These are phyloP conservation scores for Solanum tacnaense DNA, from an alignment of 257 asterid species.

Conservation along the genomic window DNA sequence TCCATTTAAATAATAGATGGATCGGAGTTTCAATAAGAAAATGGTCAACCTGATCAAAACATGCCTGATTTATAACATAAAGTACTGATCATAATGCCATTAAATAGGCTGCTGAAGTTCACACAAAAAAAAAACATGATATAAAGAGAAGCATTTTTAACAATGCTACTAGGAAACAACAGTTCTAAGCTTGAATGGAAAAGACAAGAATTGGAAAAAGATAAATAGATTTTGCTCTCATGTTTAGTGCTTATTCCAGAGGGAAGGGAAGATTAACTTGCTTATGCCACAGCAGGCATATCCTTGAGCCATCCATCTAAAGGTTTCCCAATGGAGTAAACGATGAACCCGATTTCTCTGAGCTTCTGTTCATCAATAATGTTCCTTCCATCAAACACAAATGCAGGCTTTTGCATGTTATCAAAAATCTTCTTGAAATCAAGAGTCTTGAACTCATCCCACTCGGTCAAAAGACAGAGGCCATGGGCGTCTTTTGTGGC, in stretches of 20 bases:
- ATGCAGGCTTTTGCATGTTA: conserved; percentile 41
- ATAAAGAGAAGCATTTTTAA: background rate
- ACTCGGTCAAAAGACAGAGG: conserved; percentile 34
- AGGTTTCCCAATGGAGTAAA: conserved; percentile 27
- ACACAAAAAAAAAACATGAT: background rate
- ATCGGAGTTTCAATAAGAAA: background rate
- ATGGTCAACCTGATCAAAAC: background rate
- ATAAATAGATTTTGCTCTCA: background rate
- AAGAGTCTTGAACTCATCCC: conserved; percentile 34
- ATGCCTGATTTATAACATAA: background rate
- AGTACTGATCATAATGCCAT: background rate
- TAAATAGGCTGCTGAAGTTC: background rate
- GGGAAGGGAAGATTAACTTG: background rate
- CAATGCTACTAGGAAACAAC: background rate
- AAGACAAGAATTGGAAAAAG: background rate
- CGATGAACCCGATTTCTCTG: conserved; percentile 21
- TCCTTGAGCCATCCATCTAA: conserved; percentile 21
- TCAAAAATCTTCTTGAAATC: conserved; percentile 28
- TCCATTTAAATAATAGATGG: background rate
- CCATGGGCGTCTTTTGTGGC: conserved; percentile 35
- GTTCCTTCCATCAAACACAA: conserved; percentile 27
- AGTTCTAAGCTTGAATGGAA: background rate
- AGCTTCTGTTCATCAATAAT: conserved; percentile 10
- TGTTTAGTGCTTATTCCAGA: background rate
- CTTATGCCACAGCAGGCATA: conserved; percentile 12